A percentile compares a stretch with the other conserved stretches of the same genome.
Conservation (phyloP, 73 alveolate genomes). For the Tetrahymena borealis region DNA sequence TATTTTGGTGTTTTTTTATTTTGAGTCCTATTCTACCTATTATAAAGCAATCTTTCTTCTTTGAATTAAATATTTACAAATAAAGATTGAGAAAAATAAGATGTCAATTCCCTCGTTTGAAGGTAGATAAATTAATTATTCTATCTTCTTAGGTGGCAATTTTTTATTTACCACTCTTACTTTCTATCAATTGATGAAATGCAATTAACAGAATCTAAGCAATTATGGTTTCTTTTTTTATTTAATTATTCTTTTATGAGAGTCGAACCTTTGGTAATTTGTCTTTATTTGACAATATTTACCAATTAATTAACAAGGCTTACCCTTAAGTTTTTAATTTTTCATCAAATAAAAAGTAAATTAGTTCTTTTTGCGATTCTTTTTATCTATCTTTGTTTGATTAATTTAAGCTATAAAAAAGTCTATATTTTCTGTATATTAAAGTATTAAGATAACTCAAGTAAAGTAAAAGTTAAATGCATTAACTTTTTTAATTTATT, state of each 20-base stretch:
- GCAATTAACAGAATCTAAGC: background rate
- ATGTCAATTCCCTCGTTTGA: background rate
- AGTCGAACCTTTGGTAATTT: background rate
- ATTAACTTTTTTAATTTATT: too few relatives aligned
- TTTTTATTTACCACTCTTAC: background rate
- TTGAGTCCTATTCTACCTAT: background rate
- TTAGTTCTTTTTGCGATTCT: background rate
- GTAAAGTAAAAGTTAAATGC: too few relatives aligned
- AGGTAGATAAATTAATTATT: background rate
- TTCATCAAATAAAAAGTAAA: background rate
- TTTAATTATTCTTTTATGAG: background rate
- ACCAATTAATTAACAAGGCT: background rate
- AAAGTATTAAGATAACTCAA: too few relatives aligned
- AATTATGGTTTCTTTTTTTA: background rate
- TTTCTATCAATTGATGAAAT: background rate
- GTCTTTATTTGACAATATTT: background rate
- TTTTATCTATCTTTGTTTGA: too few relatives aligned
- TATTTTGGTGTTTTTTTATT: too few relatives aligned
- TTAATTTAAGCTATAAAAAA: too few relatives aligned
- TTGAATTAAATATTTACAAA: too few relatives aligned
- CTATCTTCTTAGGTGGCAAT: slow-evolving; percentile 3
- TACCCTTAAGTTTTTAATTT: background rate
- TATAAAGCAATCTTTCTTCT: background rate
- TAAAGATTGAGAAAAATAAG: too few relatives aligned
- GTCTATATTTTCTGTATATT: too few relatives aligned